Conservation (phyloP, 805 yeast species). For the Suhomyces pyralidae region DNA sequence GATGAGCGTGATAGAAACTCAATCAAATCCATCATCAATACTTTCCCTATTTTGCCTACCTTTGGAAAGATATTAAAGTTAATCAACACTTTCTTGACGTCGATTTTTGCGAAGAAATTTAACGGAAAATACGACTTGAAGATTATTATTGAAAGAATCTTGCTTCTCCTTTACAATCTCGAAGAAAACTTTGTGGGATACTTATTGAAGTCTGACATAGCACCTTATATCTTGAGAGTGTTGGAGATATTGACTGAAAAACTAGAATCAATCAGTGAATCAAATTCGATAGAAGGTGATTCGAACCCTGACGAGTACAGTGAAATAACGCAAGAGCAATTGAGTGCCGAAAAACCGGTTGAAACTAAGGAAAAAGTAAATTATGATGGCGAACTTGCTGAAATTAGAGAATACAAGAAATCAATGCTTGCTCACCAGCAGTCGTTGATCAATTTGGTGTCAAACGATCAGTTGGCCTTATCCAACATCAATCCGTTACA, state of each 20-base stretch:
- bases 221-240: constrained; percentile 54
- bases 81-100: constrained; percentile 14
- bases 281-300: background rate
- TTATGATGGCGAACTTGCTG: constrained; percentile 1
- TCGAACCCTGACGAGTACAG: background rate
- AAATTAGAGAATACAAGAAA: constrained; percentile 52
- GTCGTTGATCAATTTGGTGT: constrained; percentile 26
- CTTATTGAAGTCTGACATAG: constrained; percentile 60
- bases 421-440: constrained; percentile 52
- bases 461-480: constrained; percentile 9
- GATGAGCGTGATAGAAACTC: constrained; percentile 11
- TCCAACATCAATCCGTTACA: constrained; percentile 19
- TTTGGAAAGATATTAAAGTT: constrained; percentile 28
- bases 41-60: constrained; percentile 36
- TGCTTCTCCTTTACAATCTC: constrained; percentile 53
- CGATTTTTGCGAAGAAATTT: constrained; percentile 24
- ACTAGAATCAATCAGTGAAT: background rate
- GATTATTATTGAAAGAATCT: constrained; percentile 49
- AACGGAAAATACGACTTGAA: constrained; percentile 16
- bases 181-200: constrained; percentile 64
- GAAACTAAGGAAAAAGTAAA: background rate
- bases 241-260: constrained; percentile 46
- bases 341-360: background rate
- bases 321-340: background rate
- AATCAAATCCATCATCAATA: constrained; percentile 16